Base-by-base conservation (phyloP, 345 rosid genomes). In the Noccaea caerulescens region DNA sequence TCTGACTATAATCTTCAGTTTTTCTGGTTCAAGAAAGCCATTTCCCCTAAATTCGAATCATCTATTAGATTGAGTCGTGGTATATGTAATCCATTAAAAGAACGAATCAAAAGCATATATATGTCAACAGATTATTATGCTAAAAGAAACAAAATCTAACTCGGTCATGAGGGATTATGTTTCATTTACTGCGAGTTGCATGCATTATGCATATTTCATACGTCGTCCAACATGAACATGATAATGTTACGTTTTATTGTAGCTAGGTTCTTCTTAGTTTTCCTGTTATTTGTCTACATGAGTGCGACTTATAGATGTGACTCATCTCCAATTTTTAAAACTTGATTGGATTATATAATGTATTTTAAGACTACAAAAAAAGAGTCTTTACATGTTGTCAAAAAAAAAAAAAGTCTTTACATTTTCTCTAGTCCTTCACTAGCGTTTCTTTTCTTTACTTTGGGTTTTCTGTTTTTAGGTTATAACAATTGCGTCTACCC, bases 401-500 rank as follows among this genome's bases (percentile, higher is more conserved):
- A 16, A 16, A 16, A 23, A 16, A 16, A 23, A 27, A 30, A 4
- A 25, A 12, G 16, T n/a, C 32, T n/a, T 23, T 49, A 46, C 13
- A 55, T 23, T 25, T 67, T 46, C 5, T 63, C 0, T 32, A 53
- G 3, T 32, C 39, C 36, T 3, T 18, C 30, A 47, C 20, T 14
- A 13, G 37, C 4, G 14, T n/a, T 27, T 33, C 1, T n/a, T 30
- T 32, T 4, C 0, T 7, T 60, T 10, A 4, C 16, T 36, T 43
- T 65, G 36, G 44, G 4, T 33, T 43, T 45, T 4, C 1, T 62
- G 10, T 10, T 49, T 27, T n/a, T 54, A 89, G 96, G 92, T 80
- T 89, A 87, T 67, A 75, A 38, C 55, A 84, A 72, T 30, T 89
- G 92, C 66, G 38, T 63, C 30, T 89, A 87, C 72, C 82, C 86